Conservation (phyloP, 1,284 basidiomycete species). For the Trametes pubescens region DNA sequence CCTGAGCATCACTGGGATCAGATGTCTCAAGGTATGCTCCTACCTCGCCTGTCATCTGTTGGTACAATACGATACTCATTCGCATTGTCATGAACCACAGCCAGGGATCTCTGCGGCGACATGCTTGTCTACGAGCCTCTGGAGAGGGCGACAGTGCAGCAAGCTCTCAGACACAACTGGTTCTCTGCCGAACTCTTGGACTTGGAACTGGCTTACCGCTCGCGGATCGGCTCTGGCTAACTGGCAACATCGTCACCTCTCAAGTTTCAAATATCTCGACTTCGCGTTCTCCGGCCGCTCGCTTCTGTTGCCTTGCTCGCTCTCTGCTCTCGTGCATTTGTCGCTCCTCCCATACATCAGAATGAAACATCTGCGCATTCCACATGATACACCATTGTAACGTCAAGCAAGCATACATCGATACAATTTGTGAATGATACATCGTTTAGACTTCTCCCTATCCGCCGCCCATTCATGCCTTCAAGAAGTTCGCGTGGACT, state of each 20-base stretch:
- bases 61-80: not conserved
- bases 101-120: slow-evolving; percentile 60
- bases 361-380: not conserved
- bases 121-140: slow-evolving; percentile 65
- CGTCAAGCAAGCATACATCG: slow-evolving; percentile 18
- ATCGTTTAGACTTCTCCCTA: slow-evolving; percentile 16
- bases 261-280: not conserved
- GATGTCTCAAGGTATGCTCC: slow-evolving; percentile 63
- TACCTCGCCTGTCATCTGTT: not conserved
- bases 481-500: slow-evolving; percentile 84
- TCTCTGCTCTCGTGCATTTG: not conserved
- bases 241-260: not conserved
- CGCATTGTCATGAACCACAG: slow-evolving; percentile 43
- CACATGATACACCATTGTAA: slow-evolving; percentile 21
- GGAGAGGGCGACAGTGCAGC: slow-evolving; percentile 65
- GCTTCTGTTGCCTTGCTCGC: not conserved
- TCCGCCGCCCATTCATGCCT: slow-evolving; percentile 52
- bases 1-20: slow-evolving; percentile 58
- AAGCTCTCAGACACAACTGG: slow-evolving; percentile 69
- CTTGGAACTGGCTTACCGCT: slow-evolving; percentile 65
- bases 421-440: slow-evolving; percentile 31
- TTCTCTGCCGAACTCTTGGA: slow-evolving; percentile 66
- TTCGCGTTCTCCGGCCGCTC: not conserved
- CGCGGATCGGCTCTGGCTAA: slow-evolving; percentile 52
- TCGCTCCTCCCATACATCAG: not conserved